A percentile compares a stretch with the other conserved stretches of the same genome.
These are phyloP conservation scores for Candida buenavistaensis DNA, from an alignment of 1,139 yeast species.

Conservation along the genomic window DNA sequence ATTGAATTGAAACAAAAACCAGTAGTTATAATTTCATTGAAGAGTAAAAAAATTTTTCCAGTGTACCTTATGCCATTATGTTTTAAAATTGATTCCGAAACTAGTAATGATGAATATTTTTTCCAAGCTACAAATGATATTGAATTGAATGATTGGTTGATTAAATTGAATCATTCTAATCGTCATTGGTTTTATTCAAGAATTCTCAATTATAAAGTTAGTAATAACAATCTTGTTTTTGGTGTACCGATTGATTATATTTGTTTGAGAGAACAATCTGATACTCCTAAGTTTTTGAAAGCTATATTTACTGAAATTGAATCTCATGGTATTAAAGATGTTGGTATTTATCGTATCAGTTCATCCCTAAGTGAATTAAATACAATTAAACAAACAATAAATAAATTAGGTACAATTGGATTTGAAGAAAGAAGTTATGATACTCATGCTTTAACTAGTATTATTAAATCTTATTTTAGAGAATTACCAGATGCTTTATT, in stretches of 20 bases:
- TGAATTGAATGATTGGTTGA: conserved; percentile 79
- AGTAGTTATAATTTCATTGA: conserved; percentile 54
- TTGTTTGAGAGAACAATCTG: conserved; percentile 66
- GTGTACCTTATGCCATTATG: conserved; percentile 52
- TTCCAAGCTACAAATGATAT: conserved; percentile 68
- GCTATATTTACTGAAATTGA: conserved; percentile 74
- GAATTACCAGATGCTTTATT: conserved; percentile 88
- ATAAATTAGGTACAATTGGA: conserved; percentile 58
- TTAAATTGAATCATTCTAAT: conserved; percentile 46
- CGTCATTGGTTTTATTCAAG: conserved; percentile 59
- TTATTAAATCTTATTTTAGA: conserved; percentile 80
- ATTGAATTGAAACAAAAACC: conserved; percentile 56
- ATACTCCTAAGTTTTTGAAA: conserved; percentile 66
- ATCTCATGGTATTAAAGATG: conserved; percentile 80
- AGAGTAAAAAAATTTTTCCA: conserved; percentile 52
- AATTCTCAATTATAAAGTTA: conserved; percentile 30
- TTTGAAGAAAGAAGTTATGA: conserved; percentile 74
- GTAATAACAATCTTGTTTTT: conserved; percentile 53
- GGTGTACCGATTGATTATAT: conserved; percentile 85
- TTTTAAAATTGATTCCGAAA: conserved; percentile 62
- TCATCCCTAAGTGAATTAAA: conserved; percentile 82
- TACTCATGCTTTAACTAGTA: conserved; percentile 86
- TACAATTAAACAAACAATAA: conserved; percentile 70
- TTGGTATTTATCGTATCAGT: conserved; percentile 89
- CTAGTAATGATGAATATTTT: conserved; percentile 52